Conservation (phyloP, 768 basidiomycete genomes). For the Lactarius evosmus region DNA sequence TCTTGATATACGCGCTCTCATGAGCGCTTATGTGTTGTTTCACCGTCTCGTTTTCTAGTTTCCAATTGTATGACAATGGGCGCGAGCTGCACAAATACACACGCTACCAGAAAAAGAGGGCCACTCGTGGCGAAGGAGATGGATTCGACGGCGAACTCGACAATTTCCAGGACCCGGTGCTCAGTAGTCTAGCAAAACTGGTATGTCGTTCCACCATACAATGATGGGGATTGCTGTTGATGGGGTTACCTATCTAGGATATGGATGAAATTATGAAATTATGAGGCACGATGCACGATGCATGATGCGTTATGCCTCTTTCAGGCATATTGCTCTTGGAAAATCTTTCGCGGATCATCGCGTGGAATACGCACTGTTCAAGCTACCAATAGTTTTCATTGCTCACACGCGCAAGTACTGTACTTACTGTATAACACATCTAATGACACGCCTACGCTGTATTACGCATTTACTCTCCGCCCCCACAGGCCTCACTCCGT, state of each 20-base stretch:
- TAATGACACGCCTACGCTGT: not conserved
- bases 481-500: constrained; percentile 1
- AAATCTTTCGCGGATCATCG: not conserved
- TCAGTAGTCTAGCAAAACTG: constrained; percentile 20
- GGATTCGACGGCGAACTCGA: constrained; percentile 20
- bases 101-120: constrained; percentile 11
- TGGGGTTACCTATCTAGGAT: not conserved
- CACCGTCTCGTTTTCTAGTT: not conserved
- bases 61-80: constrained; percentile 9
- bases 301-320: not conserved
- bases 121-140: constrained; percentile 10
- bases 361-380: too few species aligned
- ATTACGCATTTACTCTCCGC: not conserved
- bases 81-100: constrained; percentile 18
- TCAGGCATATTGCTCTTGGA: not conserved
- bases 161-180: constrained; percentile 22
- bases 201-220: constrained; percentile 5
- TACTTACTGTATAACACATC: not conserved
- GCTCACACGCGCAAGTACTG: not conserved
- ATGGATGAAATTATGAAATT: not conserved
- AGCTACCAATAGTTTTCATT: not conserved
- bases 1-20: not conserved
- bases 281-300: not conserved
- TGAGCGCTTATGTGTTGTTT: not conserved
- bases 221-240: not conserved